phyloP scores from a whole-genome alignment of 352 stramenopile genomes.

The Phytophthora sojae region DNA sequence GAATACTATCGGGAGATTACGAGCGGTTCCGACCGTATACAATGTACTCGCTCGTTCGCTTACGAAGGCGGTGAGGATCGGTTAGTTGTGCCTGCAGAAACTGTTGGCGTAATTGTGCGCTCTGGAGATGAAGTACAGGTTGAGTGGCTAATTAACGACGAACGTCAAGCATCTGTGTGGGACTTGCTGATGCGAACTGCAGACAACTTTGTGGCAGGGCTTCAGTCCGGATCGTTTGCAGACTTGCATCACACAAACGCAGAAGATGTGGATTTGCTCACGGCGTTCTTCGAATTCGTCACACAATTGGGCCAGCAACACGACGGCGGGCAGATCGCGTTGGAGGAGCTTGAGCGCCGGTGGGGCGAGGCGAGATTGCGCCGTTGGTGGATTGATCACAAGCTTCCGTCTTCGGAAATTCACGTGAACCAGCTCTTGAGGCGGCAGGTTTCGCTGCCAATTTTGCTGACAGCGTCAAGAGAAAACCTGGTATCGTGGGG shows the following conservation, averaged over 20 bases:
- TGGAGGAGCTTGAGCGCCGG: conserved; percentile 45
- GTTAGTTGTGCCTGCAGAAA: conserved; percentile 54
- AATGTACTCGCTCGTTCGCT: conserved; percentile 61
- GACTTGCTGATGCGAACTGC: conserved; percentile 53
- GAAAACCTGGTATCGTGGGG: conserved; percentile 81
- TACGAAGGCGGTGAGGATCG: conserved; percentile 41
- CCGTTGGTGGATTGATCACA: conserved; percentile 58
- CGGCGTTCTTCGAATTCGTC: conserved; percentile 65
- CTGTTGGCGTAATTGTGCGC: conserved; percentile 35
- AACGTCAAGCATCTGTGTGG: conserved; percentile 43
- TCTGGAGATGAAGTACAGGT: conserved; percentile 41
- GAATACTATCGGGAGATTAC: conserved; percentile 50
- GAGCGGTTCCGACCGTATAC: conserved; percentile 24
- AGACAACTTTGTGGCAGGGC: conserved; percentile 50
- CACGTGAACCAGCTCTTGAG: conserved; percentile 49
- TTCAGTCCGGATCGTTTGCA: conserved; percentile 44
- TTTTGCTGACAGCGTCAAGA: conserved; percentile 59
- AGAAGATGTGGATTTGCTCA: conserved; percentile 57
- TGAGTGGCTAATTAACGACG: conserved; percentile 48
- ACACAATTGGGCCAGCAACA: conserved; percentile 49
- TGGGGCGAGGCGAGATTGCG: conserved; percentile 66
- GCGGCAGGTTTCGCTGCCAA: conserved; percentile 53
- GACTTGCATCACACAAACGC: conserved; percentile 34
- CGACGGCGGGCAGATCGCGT: conserved; percentile 28
- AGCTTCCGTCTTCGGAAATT: conserved; percentile 47